Conservation (phyloP, 441 rosid genomes). For the Brassica hybrid region DNA sequence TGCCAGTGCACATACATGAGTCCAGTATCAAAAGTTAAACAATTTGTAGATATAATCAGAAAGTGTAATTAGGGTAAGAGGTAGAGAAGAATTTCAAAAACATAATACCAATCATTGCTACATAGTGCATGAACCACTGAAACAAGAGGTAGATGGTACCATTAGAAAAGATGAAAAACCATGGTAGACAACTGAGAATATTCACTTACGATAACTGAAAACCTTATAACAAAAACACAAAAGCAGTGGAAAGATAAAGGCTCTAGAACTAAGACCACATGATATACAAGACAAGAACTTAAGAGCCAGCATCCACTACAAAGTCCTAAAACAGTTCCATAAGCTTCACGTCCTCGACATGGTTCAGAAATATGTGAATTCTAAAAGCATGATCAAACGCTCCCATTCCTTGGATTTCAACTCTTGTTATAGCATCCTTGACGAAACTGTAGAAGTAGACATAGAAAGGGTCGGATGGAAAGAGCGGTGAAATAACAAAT, state of each 20-base stretch:
- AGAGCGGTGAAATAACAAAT: background rate
- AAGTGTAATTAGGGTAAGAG: background rate
- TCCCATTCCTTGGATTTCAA: background rate
- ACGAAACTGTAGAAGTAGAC: slow-evolving; percentile 9
- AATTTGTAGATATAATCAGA: too few species aligned
- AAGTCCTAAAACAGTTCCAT: slow-evolving; percentile 1
- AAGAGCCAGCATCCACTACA: background rate
- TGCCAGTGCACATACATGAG: too few species aligned
- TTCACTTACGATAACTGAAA: background rate
- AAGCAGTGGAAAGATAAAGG: background rate
- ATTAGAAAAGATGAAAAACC: background rate
- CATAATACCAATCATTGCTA: background rate
- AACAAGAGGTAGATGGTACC: background rate
- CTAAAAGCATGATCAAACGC: background rate
- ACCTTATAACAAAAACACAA: background rate
- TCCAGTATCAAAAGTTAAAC: background rate
- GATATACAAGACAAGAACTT: background rate
- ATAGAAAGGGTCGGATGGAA: background rate
- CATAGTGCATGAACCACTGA: slow-evolving; percentile 3
- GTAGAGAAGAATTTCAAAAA: background rate
- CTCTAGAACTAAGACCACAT: background rate
- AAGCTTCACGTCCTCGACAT: slow-evolving; percentile 21
- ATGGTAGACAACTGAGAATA: background rate
- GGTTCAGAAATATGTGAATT: background rate
- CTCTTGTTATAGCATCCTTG: background rate